A percentile compares a stretch with the other conserved stretches of the same genome.
These are phyloP conservation scores for Pestalotiopsis sp. DNA, from an alignment of 2,329 filamentous ascomycete species.

Conservation along the genomic window DNA sequence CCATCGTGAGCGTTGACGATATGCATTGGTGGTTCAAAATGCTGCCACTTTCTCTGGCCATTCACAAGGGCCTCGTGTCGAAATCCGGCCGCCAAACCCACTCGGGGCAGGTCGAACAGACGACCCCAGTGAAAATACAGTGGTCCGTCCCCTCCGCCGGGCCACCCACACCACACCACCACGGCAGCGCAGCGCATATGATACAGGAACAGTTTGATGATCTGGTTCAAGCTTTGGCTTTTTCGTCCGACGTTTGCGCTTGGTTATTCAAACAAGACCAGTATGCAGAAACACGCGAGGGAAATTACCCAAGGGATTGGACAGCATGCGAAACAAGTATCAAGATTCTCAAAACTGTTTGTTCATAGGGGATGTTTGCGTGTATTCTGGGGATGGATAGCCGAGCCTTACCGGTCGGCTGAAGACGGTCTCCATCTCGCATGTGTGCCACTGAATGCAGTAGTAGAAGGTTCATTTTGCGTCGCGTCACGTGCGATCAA, in stretches of 20 bases:
- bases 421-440: too few species aligned
- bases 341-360: not conserved
- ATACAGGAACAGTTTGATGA: conserved; percentile 1
- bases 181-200: not conserved
- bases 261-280: not conserved
- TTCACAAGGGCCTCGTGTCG: not conserved
- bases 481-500: too few species aligned
- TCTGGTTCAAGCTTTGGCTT: not conserved
- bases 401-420: too few species aligned
- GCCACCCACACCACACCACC: not conserved
- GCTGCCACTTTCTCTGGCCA: too few species aligned
- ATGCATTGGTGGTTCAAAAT: too few species aligned
- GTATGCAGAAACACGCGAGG: not conserved
- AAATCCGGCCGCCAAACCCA: not conserved
- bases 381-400: too few species aligned
- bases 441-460: too few species aligned
- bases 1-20: too few species aligned
- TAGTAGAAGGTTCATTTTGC: too few species aligned
- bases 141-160: not conserved
- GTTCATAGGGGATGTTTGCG: not conserved
- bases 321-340: not conserved
- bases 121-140: not conserved
- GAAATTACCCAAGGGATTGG: not conserved
- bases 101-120: not conserved
- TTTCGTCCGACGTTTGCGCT: not conserved